Percentiles rank a stretch among this genome's conserved stretches.
Conservation (phyloP, 345 rosid species). For the Cardamine occulta region DNA sequence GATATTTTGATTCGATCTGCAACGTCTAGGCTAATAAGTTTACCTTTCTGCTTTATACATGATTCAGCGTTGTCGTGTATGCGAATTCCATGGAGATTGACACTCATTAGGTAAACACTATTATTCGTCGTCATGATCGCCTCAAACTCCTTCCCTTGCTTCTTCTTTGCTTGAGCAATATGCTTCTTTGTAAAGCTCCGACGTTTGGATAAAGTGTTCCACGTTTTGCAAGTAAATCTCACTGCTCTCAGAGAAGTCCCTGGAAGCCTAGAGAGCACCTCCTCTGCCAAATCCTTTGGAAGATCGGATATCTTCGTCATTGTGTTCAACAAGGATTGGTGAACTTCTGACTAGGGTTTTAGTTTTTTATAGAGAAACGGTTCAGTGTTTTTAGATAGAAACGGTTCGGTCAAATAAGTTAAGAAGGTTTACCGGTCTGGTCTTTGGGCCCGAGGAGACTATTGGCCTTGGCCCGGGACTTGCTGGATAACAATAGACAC, state of each 20-base stretch:
- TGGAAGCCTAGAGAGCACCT: conserved; percentile 12
- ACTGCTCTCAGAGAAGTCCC: not conserved
- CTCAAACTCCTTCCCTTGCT: not conserved
- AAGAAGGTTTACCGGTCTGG: not conserved
- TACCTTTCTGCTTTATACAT: not conserved
- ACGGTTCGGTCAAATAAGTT: not conserved
- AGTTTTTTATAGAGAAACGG: not conserved
- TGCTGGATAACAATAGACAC: not conserved
- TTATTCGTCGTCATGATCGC: not conserved
- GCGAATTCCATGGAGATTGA: not conserved
- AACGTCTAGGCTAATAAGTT: not conserved
- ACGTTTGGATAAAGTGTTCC: conserved; percentile 5
- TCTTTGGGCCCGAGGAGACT: not conserved
- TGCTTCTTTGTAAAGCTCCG: conserved; percentile 9
- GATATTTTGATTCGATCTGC: too few relatives aligned
- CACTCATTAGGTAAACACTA: not conserved
- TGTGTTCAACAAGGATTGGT: not conserved
- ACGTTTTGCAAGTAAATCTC: not conserved
- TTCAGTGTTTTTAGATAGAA: not conserved
- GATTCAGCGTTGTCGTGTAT: not conserved
- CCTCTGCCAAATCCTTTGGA: not conserved
- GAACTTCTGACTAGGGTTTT: conserved; percentile 1
- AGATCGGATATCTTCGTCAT: conserved; percentile 9
- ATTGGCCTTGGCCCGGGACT: not conserved
- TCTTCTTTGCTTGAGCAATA: not conserved